A percentile compares a stretch with the other conserved stretches of the same genome.
These are phyloP conservation scores for Xylariaceae sp. DNA, from an alignment of 2,329 filamentous ascomycete genomes.

Conservation along the genomic window DNA sequence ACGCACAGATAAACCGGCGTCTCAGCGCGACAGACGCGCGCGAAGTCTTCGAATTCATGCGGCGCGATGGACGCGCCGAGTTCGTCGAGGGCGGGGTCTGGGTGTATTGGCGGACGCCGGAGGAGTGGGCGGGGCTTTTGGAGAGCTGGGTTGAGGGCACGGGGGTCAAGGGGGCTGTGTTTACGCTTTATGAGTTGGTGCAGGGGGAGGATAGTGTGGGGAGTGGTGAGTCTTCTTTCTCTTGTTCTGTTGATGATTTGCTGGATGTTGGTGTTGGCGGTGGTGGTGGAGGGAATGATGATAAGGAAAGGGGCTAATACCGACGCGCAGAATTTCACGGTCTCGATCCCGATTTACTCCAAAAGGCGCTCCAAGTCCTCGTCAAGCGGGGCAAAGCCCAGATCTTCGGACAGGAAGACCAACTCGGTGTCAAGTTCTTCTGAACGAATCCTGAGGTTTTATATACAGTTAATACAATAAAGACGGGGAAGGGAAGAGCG, in stretches of 20 bases:
- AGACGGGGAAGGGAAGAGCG: background rate
- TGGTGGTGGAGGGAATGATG: too few species aligned
- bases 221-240: slow-evolving; percentile 47
- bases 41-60: slow-evolving; percentile 56
- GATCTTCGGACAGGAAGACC: slow-evolving; percentile 84
- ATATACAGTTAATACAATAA: background rate
- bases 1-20: slow-evolving; percentile 48
- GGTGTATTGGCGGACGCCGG: slow-evolving; percentile 79
- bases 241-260: background rate
- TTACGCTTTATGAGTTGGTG: slow-evolving; percentile 87
- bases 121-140: slow-evolving; percentile 82
- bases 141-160: slow-evolving; percentile 81
- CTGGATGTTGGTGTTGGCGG: too few species aligned
- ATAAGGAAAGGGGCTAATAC: background rate
- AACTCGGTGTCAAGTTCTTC: slow-evolving; percentile 94
- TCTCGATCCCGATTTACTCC: slow-evolving; percentile 78
- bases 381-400: slow-evolving; percentile 91
- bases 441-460: slow-evolving; percentile 39
- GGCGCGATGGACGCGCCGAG: slow-evolving; percentile 58
- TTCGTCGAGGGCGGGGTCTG: slow-evolving; percentile 52
- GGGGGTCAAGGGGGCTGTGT: slow-evolving; percentile 78
- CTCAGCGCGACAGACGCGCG: slow-evolving; percentile 47
- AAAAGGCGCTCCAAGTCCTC: slow-evolving; percentile 71
- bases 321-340: slow-evolving; percentile 65
- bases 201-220: slow-evolving; percentile 76